Conservation (phyloP, 148 eudicot genomes). For the Rhododendron williamsianum region DNA sequence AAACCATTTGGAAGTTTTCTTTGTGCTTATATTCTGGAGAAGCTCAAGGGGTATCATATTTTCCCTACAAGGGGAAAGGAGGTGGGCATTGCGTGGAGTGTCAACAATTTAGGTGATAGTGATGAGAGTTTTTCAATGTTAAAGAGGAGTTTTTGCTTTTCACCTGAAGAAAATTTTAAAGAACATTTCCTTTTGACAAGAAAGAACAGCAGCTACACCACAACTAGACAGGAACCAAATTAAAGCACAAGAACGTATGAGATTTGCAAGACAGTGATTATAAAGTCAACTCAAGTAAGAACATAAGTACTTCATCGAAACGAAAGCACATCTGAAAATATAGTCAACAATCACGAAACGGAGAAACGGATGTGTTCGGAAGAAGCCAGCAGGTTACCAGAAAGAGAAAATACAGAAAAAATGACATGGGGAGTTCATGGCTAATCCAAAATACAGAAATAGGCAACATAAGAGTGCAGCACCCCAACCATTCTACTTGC, state of each 20-base stretch:
- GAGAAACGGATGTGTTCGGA: not conserved
- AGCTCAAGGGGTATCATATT: conserved; percentile 22
- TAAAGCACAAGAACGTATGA: not conserved
- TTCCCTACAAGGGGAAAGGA: conserved; percentile 20
- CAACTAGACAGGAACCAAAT: not conserved
- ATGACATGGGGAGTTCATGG: not conserved
- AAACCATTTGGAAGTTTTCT: not conserved
- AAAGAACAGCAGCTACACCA: not conserved
- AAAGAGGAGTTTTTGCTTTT: not conserved
- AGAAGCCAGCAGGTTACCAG: not conserved
- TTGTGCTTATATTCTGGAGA: conserved; percentile 10
- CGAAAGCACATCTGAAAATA: not conserved
- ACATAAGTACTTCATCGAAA: not conserved
- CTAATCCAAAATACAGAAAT: not conserved
- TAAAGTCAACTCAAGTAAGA: not conserved
- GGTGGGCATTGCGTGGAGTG: not conserved
- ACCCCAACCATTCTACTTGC: conserved; percentile 11
- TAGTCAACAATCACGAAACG: not conserved
- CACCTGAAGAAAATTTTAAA: not conserved
- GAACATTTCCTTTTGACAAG: not conserved
- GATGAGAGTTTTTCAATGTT: not conserved
- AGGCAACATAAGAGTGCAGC: not conserved
- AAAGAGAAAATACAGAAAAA: not conserved
- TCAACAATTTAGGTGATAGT: not conserved
- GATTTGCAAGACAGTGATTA: not conserved